phyloP scores from a whole-genome alignment of 179 eudicot genomes.

The Silene coronaria region DNA sequence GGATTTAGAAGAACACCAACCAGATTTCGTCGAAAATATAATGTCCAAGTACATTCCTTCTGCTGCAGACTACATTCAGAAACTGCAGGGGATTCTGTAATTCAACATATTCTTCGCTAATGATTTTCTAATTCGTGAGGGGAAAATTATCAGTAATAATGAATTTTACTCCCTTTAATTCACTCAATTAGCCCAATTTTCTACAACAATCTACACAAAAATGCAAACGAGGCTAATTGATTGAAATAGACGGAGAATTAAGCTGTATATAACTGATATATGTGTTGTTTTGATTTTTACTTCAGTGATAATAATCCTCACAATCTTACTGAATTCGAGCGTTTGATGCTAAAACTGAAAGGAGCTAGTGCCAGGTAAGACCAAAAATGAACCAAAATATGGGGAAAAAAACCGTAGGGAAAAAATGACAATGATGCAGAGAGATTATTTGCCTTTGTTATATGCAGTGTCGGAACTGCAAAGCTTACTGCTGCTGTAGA shows the following conservation, averaged over 20 bases:
- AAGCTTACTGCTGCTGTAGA: not conserved
- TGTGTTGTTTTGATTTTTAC: not conserved
- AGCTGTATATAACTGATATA: not conserved
- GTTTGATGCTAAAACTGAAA: conserved; percentile 8
- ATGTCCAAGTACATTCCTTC: not conserved
- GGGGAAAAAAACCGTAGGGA: not conserved
- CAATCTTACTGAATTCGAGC: not conserved
- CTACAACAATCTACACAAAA: too few species aligned
- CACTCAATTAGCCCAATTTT: too few species aligned
- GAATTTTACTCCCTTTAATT: not conserved
- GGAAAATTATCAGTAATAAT: not conserved
- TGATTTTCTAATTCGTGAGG: not conserved
- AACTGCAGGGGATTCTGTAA: conserved; percentile 4
- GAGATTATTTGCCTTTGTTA: not conserved
- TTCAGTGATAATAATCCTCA: conserved; percentile 5
- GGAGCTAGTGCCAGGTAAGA: conserved; percentile 16
- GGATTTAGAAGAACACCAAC: not conserved
- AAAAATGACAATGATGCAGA: not conserved
- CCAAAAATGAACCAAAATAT: not conserved
- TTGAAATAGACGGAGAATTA: not conserved
- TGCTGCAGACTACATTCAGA: not conserved
- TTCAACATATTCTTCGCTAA: not conserved
- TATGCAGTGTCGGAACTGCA: conserved; percentile 12
- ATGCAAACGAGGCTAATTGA: too few species aligned
- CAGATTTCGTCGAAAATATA: conserved; percentile 13